Base-by-base conservation (phyloP, 495 filamentous ascomycete genomes). In the Penicillium bialowiezense region DNA sequence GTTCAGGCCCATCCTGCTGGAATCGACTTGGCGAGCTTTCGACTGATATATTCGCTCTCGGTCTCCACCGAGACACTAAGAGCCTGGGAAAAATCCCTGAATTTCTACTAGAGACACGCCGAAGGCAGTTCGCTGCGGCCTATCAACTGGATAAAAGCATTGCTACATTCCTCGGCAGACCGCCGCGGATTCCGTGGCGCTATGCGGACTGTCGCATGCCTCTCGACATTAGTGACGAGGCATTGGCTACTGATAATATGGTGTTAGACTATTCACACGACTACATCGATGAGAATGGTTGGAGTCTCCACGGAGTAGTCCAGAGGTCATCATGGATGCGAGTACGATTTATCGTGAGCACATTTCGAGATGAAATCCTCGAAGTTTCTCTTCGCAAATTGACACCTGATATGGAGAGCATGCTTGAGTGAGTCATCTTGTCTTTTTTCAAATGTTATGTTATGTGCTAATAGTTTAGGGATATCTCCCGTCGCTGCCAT, bases 351-450 rank as follows among this genome's bases (percentile, higher is more conserved):
- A 59, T 76, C 10, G 60, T 81, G 14, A 64, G 69, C 5, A 56
- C 63, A 1, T 69, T 84, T 4, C 67, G 75, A 0, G 83, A 85
- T 40, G 79, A 84, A 39, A 76, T 86, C 20, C 65, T 86, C 1
- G 74, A 82, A 39, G 64, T 83, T 17, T 77, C 80, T 17, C 47
- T 83, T 10, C 60, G 57, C 3, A 48, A 55, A 1, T 54, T 65
- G 20, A 68, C 57, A 6, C 54, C 56, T 20, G 63, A 71, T 7
- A 64, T 63, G 24, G 62, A 64, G 2, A 26, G 50, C 15, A 42
- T 51, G 23, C 35, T 68, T 7, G 51, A 53, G 64, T 64, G 48
- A 48, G 52, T 18, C 3, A 9, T 35, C n/a, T n/a, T n/a, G n/a
- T n/a, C n/a, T n/a, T n/a, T n/a, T n/a, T n/a, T n/a, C n/a, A n/a